phyloP scores from a whole-genome alignment of 2,329 filamentous ascomycete species.

The Incumbomyces delicatus region DNA sequence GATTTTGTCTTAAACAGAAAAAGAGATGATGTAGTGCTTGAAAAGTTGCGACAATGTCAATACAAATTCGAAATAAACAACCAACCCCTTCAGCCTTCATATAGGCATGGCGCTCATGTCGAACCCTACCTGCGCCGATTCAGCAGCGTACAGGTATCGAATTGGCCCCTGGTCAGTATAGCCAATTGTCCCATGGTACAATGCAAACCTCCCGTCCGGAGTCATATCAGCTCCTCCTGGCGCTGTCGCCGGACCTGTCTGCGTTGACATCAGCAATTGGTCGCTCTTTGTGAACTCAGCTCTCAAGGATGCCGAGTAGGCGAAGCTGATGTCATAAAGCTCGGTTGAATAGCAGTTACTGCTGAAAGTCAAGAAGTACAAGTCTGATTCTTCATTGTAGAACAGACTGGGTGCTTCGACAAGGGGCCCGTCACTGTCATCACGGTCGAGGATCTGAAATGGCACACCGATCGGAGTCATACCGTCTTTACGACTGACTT shows the following conservation, averaged over 20 bases:
- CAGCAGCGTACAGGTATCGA: slow-evolving; percentile 6
- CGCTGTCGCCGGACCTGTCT: slow-evolving; percentile 2
- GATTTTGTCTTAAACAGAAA: too few relatives aligned
- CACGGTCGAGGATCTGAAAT: slow-evolving; percentile 48
- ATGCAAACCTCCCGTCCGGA: slow-evolving; percentile 11
- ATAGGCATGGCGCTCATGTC: neutral
- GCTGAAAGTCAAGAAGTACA: slow-evolving; percentile 51
- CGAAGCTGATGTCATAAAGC: slow-evolving; percentile 35
- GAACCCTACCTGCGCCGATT: neutral
- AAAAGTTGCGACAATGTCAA: too few relatives aligned
- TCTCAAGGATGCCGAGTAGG: slow-evolving; percentile 28
- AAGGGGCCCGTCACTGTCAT: slow-evolving; percentile 50
- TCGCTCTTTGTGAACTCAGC: slow-evolving; percentile 22
- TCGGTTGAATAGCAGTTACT: slow-evolving; percentile 50
- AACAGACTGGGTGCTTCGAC: slow-evolving; percentile 49
- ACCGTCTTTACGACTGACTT: slow-evolving; percentile 33
- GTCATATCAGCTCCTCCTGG: slow-evolving; percentile 19
- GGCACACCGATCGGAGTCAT: slow-evolving; percentile 43
- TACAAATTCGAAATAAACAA: too few relatives aligned
- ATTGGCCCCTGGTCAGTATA: neutral
- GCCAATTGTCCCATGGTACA: slow-evolving; percentile 12
- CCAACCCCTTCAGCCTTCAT: neutral
- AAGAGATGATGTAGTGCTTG: too few relatives aligned
- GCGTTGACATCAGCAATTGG: slow-evolving; percentile 22
- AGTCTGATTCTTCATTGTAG: slow-evolving; percentile 31